A percentile compares a stretch with the other conserved stretches of the same genome.
phyloP scores from a whole-genome alignment of 768 basidiomycete species.

The Strobilomyces echinocephalus region DNA sequence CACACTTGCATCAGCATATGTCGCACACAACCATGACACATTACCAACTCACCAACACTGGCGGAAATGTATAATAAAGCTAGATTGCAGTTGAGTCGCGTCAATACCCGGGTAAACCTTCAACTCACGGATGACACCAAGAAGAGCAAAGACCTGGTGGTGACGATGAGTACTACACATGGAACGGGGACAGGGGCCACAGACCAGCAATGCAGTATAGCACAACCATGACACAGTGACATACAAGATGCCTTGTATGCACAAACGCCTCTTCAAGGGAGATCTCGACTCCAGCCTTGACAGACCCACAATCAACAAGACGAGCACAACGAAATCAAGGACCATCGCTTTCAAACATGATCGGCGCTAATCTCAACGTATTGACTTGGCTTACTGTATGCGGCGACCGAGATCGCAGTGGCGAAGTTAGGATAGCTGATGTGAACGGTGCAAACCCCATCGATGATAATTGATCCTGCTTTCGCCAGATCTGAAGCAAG shows the following conservation, averaged over 20 bases:
- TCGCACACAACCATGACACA: not conserved
- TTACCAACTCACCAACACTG: not conserved
- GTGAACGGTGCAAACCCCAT: not conserved
- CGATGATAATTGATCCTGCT: not conserved
- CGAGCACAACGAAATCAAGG: slow-evolving; percentile 17
- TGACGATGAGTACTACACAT: not conserved
- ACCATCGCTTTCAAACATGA: slow-evolving; percentile 6
- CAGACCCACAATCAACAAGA: slow-evolving; percentile 14
- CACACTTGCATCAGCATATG: not conserved
- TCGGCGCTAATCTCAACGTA: not conserved
- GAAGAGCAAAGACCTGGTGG: slow-evolving; percentile 6
- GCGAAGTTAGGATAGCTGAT: not conserved
- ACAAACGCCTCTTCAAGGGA: slow-evolving; percentile 12
- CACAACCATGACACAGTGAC: slow-evolving; percentile 6
- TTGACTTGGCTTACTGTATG: slow-evolving; percentile 13
- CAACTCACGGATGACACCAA: slow-evolving; percentile 3
- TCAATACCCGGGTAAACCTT: not conserved
- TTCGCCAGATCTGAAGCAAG: slow-evolving; percentile 1
- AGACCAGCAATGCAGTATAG: slow-evolving; percentile 11
- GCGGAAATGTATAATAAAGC: not conserved
- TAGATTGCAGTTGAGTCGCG: not conserved
- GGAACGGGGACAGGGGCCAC: not conserved
- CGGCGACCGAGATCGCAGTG: not conserved
- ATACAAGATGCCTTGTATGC: slow-evolving; percentile 16
- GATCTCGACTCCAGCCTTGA: slow-evolving; percentile 9